phyloP scores from a whole-genome alignment of 2,329 filamentous ascomycete species.

The Talaromyces piceae region DNA sequence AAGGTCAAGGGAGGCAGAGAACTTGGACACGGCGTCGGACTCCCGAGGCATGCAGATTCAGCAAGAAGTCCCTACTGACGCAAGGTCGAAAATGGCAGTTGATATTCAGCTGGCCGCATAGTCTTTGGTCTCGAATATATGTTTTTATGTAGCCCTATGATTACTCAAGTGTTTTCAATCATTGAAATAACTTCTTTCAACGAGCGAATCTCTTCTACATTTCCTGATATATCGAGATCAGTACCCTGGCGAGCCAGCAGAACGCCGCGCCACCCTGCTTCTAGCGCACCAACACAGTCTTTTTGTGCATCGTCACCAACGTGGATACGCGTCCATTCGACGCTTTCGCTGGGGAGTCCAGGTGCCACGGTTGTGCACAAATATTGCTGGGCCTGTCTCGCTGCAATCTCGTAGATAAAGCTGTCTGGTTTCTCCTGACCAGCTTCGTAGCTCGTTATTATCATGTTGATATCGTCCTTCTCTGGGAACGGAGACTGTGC shows the following conservation, averaged over 20 bases:
- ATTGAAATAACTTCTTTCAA: constrained; percentile 8
- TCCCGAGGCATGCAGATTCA: not conserved
- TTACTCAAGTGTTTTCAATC: not conserved
- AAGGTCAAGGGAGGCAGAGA: constrained; percentile 5
- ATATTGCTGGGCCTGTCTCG: constrained; percentile 21
- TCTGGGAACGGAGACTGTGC: not conserved
- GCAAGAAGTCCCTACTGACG: constrained; percentile 1
- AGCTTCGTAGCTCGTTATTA: constrained; percentile 42
- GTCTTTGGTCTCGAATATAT: not conserved
- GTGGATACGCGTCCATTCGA: constrained; percentile 29
- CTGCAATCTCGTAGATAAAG: constrained; percentile 34
- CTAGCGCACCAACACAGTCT: constrained; percentile 32
- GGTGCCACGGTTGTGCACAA: not conserved
- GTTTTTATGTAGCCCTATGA: not conserved
- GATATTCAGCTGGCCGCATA: too few species aligned
- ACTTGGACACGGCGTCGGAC: constrained; percentile 1
- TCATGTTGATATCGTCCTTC: constrained; percentile 33
- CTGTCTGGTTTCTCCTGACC: constrained; percentile 37
- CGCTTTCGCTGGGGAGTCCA: constrained; percentile 1
- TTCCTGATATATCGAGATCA: not conserved
- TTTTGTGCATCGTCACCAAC: constrained; percentile 40
- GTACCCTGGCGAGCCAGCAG: constrained; percentile 21
- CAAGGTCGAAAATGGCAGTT: not conserved
- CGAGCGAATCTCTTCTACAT: constrained; percentile 6
- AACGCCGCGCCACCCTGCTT: constrained; percentile 33